Evolutionary conservation across 495 filamentous ascomycete genomes (phyloP).

Genomic region (Polyplosphaeria fusca): DNA sequence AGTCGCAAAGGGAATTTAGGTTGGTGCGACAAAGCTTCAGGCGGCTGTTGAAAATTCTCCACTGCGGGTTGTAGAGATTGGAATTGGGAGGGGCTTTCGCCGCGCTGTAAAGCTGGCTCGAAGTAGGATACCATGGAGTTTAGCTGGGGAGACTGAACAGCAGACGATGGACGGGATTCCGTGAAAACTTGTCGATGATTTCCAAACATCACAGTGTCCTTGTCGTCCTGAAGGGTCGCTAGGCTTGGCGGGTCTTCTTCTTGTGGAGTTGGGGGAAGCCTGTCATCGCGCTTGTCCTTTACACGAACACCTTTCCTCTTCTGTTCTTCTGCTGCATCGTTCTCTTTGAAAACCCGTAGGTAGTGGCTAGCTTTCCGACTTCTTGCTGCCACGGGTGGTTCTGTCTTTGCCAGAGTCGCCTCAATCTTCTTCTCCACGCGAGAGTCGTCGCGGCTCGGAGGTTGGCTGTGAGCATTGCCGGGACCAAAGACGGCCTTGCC

Average conservation of each 20-base stretch:
- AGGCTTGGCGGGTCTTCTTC: background rate
- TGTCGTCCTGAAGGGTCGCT: background rate
- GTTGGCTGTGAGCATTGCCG: slow-evolving; percentile 5
- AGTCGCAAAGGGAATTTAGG: slow-evolving; percentile 49
- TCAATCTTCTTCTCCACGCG: slow-evolving; percentile 79
- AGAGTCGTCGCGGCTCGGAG: slow-evolving; percentile 30
- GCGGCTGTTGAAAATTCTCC: slow-evolving; percentile 30
- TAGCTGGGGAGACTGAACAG: slow-evolving; percentile 6
- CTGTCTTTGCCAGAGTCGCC: slow-evolving; percentile 70
- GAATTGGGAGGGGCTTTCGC: too few species aligned
- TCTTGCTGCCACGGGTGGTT: slow-evolving; percentile 61
- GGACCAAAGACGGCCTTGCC: slow-evolving; percentile 37
- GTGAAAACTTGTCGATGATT: background rate
- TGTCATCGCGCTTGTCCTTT: slow-evolving; percentile 25
- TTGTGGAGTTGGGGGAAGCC: background rate
- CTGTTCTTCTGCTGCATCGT: slow-evolving; percentile 56
- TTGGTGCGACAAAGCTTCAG: background rate
- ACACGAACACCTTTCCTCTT: slow-evolving; percentile 37
- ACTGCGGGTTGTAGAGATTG: too few species aligned
- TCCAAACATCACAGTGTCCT: background rate
- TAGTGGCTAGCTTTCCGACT: slow-evolving; percentile 94
- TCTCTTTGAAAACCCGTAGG: slow-evolving; percentile 88
- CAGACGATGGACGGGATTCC: slow-evolving; percentile 2
- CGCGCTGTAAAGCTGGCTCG: background rate
- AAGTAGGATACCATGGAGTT: slow-evolving; percentile 16